Evolutionary conservation across 495 filamentous ascomycete species (phyloP).

Genomic region (Penicillium atrosanguineum): DNA sequence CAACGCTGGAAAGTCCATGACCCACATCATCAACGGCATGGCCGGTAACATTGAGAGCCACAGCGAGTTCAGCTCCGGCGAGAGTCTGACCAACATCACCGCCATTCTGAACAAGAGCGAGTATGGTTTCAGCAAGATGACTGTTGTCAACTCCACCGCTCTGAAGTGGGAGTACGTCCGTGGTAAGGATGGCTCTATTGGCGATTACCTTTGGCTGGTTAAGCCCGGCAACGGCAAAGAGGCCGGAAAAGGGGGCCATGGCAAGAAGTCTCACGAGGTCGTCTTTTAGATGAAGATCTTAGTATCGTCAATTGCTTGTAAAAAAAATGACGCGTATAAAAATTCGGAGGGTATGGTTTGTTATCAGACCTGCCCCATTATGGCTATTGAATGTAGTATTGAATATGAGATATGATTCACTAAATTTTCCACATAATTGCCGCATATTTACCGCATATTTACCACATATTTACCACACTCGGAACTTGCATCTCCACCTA

Average conservation of each 20-base stretch:
- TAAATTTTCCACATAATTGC: too few relatives aligned
- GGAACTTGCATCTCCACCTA: too few relatives aligned
- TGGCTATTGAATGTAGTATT: too few relatives aligned
- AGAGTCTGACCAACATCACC: slow-evolving; percentile 40
- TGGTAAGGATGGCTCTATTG: slow-evolving; percentile 40
- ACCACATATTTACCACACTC: too few relatives aligned
- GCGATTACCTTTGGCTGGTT: slow-evolving; percentile 37
- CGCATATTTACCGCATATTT: too few relatives aligned
- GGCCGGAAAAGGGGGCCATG: neutral
- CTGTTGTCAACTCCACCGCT: slow-evolving; percentile 38
- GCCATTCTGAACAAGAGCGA: slow-evolving; percentile 44
- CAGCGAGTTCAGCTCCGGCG: slow-evolving; percentile 30
- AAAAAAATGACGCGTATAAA: too few relatives aligned
- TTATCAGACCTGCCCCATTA: too few relatives aligned
- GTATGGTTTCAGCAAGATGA: slow-evolving; percentile 51
- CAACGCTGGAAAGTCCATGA: slow-evolving; percentile 42
- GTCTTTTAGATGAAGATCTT: neutral
- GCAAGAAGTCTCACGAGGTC: neutral
- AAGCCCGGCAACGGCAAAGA: slow-evolving; percentile 4
- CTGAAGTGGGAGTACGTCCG: slow-evolving; percentile 46
- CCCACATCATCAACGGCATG: slow-evolving; percentile 48
- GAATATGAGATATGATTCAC: too few relatives aligned
- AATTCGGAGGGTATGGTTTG: too few relatives aligned
- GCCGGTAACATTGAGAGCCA: slow-evolving; percentile 48
- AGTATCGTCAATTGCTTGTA: too few relatives aligned